phyloP scores from a whole-genome alignment of 768 basidiomycete genomes.

The Agaricus sinodeliciosus region DNA sequence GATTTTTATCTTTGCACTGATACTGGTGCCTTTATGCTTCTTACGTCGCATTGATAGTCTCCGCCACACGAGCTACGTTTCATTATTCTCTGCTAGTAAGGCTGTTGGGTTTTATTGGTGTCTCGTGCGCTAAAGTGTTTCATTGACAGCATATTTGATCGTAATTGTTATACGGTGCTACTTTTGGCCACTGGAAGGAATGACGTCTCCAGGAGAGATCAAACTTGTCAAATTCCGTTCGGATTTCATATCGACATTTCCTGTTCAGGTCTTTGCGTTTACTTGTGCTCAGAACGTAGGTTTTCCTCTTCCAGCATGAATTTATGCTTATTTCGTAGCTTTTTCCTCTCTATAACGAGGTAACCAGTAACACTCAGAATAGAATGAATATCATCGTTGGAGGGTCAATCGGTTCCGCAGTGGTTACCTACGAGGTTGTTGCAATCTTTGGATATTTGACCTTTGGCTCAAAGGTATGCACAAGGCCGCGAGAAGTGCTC shows the following conservation, averaged over 20 bases:
- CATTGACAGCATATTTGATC: conserved; percentile 60
- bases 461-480: conserved; percentile 74
- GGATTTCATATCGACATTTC: conserved; percentile 77
- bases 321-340: conserved; percentile 38
- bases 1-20: conserved; percentile 71
- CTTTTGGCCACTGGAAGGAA: conserved; percentile 64
- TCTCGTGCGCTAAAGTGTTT: not conserved
- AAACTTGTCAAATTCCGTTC: conserved; percentile 70
- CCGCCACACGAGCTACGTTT: conserved; percentile 86
- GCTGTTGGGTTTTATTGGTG: conserved; percentile 12
- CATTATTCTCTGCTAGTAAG: conserved; percentile 84
- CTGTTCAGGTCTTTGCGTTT: conserved; percentile 89
- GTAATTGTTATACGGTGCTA: conserved; percentile 77
- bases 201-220: conserved; percentile 59
- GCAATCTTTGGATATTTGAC: conserved; percentile 88
- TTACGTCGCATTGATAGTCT: conserved; percentile 79
- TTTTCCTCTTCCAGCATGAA: conserved; percentile 4
- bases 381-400: conserved; percentile 88
- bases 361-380: conserved; percentile 69
- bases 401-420: conserved; percentile 79
- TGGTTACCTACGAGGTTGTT: conserved; percentile 82
- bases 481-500: not conserved
- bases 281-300: conserved; percentile 91
- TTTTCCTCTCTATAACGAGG: conserved; percentile 92
- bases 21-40: conserved; percentile 79